Conservation (phyloP, 345 rosid species). For the Citrus inodora region DNA sequence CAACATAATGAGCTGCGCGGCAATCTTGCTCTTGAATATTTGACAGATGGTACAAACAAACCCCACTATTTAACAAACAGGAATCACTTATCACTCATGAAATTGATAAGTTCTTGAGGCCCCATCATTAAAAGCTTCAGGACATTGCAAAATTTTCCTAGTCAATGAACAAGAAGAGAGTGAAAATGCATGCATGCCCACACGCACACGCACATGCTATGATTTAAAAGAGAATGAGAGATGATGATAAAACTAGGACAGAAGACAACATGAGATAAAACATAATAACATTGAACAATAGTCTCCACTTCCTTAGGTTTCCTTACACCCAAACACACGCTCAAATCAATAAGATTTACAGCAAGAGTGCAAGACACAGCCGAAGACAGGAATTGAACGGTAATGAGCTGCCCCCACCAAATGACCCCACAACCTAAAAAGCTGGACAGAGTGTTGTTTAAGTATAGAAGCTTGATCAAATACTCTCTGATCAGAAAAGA, state of each 20-base stretch:
- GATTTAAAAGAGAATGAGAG: background rate
- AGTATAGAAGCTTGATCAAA: background rate
- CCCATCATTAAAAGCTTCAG: background rate
- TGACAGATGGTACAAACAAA: slow-evolving; percentile 9
- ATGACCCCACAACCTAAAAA: slow-evolving; percentile 9
- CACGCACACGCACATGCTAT: background rate
- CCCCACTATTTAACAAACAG: slow-evolving; percentile 16
- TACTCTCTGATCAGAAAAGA: background rate
- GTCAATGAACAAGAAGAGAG: background rate
- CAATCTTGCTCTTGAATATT: slow-evolving; percentile 3
- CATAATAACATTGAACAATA: slow-evolving; percentile 12
- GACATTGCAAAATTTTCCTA: background rate
- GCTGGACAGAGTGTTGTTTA: background rate
- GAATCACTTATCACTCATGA: background rate
- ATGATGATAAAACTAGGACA: background rate
- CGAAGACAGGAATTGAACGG: slow-evolving; percentile 16
- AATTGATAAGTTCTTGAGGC: background rate
- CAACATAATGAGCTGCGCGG: background rate
- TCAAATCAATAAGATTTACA: background rate
- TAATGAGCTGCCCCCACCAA: slow-evolving; percentile 6
- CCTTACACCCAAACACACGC: background rate
- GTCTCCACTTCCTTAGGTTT: slow-evolving; percentile 9
- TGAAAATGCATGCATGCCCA: background rate
- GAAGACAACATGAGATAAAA: background rate
- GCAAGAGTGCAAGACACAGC: background rate